Evolutionary conservation across 1,139 yeast genomes (phyloP).

Genomic region (Protomyces pachydermus): DNA sequence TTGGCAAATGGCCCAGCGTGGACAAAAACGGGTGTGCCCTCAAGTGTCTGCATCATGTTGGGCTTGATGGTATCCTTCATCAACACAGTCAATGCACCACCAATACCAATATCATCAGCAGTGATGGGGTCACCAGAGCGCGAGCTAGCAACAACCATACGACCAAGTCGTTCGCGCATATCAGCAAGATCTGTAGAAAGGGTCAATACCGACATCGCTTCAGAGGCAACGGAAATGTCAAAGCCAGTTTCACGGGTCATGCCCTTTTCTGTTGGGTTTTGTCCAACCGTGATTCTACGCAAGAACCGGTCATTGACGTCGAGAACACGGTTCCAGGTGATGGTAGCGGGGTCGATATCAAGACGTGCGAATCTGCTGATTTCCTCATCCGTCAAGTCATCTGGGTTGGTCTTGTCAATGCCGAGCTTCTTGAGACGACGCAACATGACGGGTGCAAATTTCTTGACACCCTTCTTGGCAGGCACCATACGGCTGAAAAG

Average conservation of each 20-base stretch:
- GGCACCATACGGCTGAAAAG: slow-evolving; percentile 86
- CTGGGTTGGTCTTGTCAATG: slow-evolving; percentile 72
- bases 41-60: slow-evolving; percentile 94
- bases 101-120: slow-evolving; percentile 94
- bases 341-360: slow-evolving; percentile 88
- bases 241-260: slow-evolving; percentile 84
- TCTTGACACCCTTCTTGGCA: slow-evolving; percentile 72
- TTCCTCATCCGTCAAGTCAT: slow-evolving; percentile 77
- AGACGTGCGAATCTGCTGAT: slow-evolving; percentile 69
- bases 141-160: slow-evolving; percentile 83
- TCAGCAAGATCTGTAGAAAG: slow-evolving; percentile 74
- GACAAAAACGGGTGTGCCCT: slow-evolving; percentile 96
- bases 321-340: slow-evolving; percentile 94
- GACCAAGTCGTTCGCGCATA: slow-evolving; percentile 84
- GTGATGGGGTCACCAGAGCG: slow-evolving; percentile 83
- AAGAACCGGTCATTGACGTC: slow-evolving; percentile 93
- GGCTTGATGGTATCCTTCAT: slow-evolving; percentile 97
- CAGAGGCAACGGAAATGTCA: slow-evolving; percentile 95
- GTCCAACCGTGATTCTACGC: slow-evolving; percentile 86
- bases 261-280: slow-evolving; percentile 94
- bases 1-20: slow-evolving; percentile 99
- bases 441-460: slow-evolving; percentile 72
- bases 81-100: slow-evolving; percentile 93
- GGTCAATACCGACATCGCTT: slow-evolving; percentile 97
- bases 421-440: slow-evolving; percentile 76